Percentiles rank a stretch among this genome's conserved stretches.
Evolutionary conservation across 2,329 filamentous ascomycete species (phyloP).

Genomic region (Pseudogymnoascus sp.): DNA sequence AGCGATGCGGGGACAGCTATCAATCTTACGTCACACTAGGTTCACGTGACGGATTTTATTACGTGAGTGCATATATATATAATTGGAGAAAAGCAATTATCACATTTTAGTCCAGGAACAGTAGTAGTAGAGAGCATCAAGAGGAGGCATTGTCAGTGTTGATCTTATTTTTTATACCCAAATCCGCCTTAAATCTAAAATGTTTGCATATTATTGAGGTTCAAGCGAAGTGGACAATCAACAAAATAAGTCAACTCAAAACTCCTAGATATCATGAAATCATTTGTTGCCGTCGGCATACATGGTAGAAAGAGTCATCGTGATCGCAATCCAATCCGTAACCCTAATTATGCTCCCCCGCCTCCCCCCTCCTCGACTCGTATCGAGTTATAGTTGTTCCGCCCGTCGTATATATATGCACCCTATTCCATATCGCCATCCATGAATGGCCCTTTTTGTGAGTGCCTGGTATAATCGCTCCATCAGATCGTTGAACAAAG

Average conservation of each 20-base stretch:
- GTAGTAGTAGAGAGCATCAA: background rate
- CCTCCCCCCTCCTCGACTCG: background rate
- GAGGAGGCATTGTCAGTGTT: background rate
- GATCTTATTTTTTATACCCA: constrained; percentile 2
- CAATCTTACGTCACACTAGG: constrained; percentile 6
- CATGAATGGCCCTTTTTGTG: constrained; percentile 8
- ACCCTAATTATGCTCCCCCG: constrained; percentile 1
- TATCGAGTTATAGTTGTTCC: background rate
- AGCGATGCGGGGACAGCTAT: constrained; percentile 6
- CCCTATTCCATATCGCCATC: constrained; percentile 1
- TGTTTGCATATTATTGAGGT: background rate
- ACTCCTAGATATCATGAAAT: constrained; percentile 5
- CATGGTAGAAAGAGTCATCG: background rate
- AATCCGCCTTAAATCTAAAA: background rate
- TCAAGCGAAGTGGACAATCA: background rate
- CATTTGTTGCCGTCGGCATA: background rate
- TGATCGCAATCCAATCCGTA: constrained; percentile 6
- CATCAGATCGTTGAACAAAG: constrained; percentile 8
- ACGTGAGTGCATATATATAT: background rate
- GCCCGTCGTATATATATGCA: constrained; percentile 7
- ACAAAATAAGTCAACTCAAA: background rate
- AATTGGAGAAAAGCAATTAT: constrained; percentile 4
- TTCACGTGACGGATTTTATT: background rate
- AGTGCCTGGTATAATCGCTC: constrained; percentile 9
- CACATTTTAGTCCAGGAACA: background rate